phyloP scores from a whole-genome alignment of 441 rosid species.

The Metrosideros polymorpha region DNA sequence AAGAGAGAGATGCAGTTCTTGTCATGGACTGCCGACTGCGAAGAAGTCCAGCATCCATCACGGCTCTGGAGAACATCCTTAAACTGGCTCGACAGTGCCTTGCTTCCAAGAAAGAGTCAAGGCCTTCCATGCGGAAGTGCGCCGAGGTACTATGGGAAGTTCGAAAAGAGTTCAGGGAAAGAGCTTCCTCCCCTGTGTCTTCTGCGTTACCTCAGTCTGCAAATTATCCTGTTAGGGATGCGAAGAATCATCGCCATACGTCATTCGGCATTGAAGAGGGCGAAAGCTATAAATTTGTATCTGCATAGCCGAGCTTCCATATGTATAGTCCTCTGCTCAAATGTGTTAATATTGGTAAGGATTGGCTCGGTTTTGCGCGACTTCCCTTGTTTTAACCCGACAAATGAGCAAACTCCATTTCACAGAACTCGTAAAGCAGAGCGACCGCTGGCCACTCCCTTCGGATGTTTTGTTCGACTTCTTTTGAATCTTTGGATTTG shows the following conservation, averaged over 20 bases:
- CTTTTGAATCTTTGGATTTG: background rate
- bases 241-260: conserved; percentile 15
- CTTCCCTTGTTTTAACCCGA: background rate
- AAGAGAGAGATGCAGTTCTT: conserved; percentile 44
- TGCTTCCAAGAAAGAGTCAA: conserved; percentile 32
- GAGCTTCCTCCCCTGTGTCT: conserved; percentile 10
- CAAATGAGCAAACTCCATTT: background rate
- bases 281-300: conserved; percentile 26
- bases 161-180: conserved; percentile 48
- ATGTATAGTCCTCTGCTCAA: background rate
- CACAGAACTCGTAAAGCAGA: background rate
- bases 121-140: conserved; percentile 75
- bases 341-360: background rate
- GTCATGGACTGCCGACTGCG: conserved; percentile 67
- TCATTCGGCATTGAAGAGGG: conserved; percentile 37
- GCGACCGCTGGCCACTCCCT: background rate
- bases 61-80: conserved; percentile 49
- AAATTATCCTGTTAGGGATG: conserved; percentile 24
- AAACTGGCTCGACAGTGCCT: conserved; percentile 61
- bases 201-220: conserved; percentile 39
- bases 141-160: conserved; percentile 68
- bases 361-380: background rate
- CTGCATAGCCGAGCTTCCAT: conserved; percentile 32
- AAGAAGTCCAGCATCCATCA: conserved; percentile 54
- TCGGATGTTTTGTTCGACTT: background rate